Base-by-base conservation (phyloP, 495 filamentous ascomycete genomes). In the Bathelium albidoporum region DNA sequence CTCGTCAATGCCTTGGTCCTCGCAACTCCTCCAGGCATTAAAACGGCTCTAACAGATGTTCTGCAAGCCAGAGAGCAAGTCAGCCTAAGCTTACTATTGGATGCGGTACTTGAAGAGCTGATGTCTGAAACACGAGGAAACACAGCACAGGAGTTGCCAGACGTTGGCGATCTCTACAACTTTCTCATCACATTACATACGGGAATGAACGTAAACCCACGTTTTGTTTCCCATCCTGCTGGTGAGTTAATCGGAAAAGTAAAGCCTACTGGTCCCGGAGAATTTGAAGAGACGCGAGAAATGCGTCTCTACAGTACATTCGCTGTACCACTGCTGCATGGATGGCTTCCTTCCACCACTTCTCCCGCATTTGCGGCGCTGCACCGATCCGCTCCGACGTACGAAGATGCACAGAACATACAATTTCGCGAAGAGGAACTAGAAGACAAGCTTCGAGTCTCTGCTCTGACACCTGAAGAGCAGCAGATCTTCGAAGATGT, bases 151-250 rank as follows among this genome's bases (percentile, higher is more conserved):
- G 76, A 80, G 32, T 78, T 97, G 45, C 91, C 93, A 1, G 94
- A 98, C 69, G 87, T 98, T 60, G 79, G 85, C 44, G 91, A 95
- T 49, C 79, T 98, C 0, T 93, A 95, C 71, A 76, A 80, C 20
- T 97, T 98, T 71, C 80, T 98, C 10, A 82, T 92, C 31, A 89
- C 89, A 52, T 79, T 98, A 2, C 91, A 97, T 71, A 97, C 92
- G 0, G 94, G 94, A 41, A 95, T 98, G 92, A 97, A 97, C 70
- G 94, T 97, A 53, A 97, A 98, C 69, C 94, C 94, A 41, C 86
- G 88, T 20, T 89, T 95, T 62, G 81, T 90, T 26, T 68, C 84
- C 59, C 41, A 31, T 12, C 65, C 83, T 60, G 82, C 85, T 0
- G 49, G 2, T 55, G 49, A 55, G 24, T 55, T 29, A 24, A 29